Evolutionary conservation across 2,329 filamentous ascomycete species (phyloP).

Genomic region (Ceratocystis papillata): DNA sequence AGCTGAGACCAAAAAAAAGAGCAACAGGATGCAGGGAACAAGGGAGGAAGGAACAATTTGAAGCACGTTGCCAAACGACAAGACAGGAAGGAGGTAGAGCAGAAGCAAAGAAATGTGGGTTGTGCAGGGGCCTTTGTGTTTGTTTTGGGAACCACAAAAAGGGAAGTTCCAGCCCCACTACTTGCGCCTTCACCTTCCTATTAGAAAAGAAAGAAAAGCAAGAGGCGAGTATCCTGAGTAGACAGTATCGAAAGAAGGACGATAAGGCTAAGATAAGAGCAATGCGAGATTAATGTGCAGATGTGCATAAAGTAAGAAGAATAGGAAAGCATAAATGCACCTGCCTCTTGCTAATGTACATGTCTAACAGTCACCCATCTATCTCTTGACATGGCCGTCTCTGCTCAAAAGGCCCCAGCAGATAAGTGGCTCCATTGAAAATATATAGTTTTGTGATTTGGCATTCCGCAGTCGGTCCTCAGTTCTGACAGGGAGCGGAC

Average conservation of each 20-base stretch:
- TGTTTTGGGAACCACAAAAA: conserved; percentile 17
- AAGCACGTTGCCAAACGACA: conserved; percentile 8
- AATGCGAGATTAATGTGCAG: no score
- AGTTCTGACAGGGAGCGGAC: no score
- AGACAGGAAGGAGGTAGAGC: background rate
- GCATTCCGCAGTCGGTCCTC: no score
- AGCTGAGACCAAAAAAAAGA: background rate
- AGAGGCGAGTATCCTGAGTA: background rate
- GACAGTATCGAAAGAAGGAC: background rate
- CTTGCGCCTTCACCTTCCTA: conserved; percentile 15
- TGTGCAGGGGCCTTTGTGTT: background rate
- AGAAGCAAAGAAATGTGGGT: background rate
- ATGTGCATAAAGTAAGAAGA: no score
- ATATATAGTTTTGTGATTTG: no score
- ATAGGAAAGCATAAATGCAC: no score
- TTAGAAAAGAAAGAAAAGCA: background rate
- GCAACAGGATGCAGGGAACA: background rate
- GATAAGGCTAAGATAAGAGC: background rate
- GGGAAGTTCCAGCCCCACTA: conserved; percentile 19
- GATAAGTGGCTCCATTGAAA: no score
- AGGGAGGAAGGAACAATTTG: background rate
- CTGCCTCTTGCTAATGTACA: no score
- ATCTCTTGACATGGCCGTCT: no score
- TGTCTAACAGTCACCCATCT: no score
- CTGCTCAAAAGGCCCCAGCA: no score